Base-by-base conservation (phyloP, 2,329 filamentous ascomycete genomes). In the Ascosphaera apis region DNA sequence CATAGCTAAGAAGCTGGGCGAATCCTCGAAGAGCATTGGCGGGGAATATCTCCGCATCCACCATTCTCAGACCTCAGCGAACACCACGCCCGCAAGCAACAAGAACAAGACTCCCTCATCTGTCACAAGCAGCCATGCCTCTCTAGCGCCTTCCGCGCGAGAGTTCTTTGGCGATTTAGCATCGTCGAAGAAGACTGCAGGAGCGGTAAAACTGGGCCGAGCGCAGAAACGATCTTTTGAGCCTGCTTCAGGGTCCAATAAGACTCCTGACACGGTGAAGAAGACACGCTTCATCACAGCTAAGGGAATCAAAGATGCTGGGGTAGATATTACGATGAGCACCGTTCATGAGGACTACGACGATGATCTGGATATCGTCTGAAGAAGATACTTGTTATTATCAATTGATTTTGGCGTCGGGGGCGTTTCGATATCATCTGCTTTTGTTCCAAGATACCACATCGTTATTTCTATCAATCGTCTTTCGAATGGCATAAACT, bases 251-350 rank as follows among this genome's bases (percentile, higher is more conserved):
- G 48, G 47, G 12, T 48, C 50, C 36, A 47, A 28, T 12, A 39
- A 43, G 31, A 49, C 49, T 15, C 19, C 33, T 7, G 34, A 33
- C 40, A 52, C 50, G 41, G 43, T 63, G 48, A 48, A 81, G 56
- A 81, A 80, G 62, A 83, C 77, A 36, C 63, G 77, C n/a, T 83
- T 84, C 48, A 66, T 83, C 30, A 81, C 78, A 17, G 71, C 72
- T 31, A 79, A 75, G 50, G 78, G 78, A 0, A 83, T 84, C 41
- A 67, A 72, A 37, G 76, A 81, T 53, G 77, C 78, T 3, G 78
- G 78, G 1, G 62, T 76, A 40, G 78, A 83, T 48, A 82, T 76
- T 47, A 59, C 53, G 3, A 44, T 44, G 15, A 41, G 45, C n/a
- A 66, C 67, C 36, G 52, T 59, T 32, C 44, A 32, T 43, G 59